phyloP scores from a whole-genome alignment of 2,329 filamentous ascomycete species.

The Cordyceps militaris region DNA sequence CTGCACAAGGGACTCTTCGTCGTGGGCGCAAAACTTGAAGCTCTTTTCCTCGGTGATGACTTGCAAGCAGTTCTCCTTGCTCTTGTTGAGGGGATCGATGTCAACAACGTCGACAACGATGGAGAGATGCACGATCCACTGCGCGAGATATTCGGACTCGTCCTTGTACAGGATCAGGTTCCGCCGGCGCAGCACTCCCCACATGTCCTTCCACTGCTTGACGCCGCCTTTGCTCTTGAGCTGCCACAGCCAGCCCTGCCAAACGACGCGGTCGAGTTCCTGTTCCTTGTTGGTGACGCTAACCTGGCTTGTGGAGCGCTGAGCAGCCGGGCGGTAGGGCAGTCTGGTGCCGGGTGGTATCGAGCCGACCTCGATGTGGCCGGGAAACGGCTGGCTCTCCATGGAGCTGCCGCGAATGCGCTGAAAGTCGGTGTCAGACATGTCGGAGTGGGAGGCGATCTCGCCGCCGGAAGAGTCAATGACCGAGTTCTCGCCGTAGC shows the following conservation, averaged over 20 bases:
- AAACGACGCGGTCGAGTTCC: constrained; percentile 83
- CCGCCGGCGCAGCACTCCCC: constrained; percentile 82
- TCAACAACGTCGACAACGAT: constrained; percentile 86
- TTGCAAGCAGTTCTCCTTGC: constrained; percentile 81
- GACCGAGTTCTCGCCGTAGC: constrained; percentile 49
- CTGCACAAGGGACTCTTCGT: constrained; percentile 75
- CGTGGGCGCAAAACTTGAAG: constrained; percentile 66
- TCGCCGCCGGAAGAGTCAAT: constrained; percentile 58
- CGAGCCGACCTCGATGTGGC: constrained; percentile 14
- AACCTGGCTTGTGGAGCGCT: constrained; percentile 55
- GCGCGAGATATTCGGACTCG: constrained; percentile 80
- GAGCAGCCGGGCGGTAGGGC: constrained; percentile 18
- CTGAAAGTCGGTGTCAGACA: constrained; percentile 62
- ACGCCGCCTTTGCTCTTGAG: constrained; percentile 77
- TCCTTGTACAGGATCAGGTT: constrained; percentile 90
- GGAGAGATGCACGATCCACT: constrained; percentile 71
- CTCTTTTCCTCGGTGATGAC: constrained; percentile 89
- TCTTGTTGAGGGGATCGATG: constrained; percentile 78
- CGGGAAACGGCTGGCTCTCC: constrained; percentile 38
- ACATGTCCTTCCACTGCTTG: constrained; percentile 88
- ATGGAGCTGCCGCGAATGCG: constrained; percentile 44
- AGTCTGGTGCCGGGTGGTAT: constrained; percentile 1
- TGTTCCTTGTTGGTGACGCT: constrained; percentile 50
- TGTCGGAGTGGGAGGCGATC: constrained; percentile 75
- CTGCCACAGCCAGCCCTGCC: constrained; percentile 83